These are phyloP conservation scores for Lagenidium giganteum DNA, from an alignment of 352 stramenopile species.

Conservation along the genomic window DNA sequence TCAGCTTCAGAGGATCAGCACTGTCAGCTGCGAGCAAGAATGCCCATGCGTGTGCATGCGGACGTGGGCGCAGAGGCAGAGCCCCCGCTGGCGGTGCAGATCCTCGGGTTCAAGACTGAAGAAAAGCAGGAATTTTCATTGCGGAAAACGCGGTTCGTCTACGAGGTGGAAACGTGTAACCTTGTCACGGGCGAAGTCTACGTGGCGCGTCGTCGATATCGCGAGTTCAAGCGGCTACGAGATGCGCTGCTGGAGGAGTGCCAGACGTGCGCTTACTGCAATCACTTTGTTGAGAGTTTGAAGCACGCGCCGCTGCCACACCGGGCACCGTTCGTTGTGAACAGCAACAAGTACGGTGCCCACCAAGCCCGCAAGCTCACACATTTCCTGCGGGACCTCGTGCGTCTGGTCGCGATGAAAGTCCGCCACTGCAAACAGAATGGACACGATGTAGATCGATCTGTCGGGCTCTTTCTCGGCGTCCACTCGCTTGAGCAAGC, in stretches of 20 bases:
- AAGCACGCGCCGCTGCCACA: conserved; percentile 42
- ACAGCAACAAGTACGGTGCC: conserved; percentile 52
- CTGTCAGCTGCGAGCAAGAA: no score
- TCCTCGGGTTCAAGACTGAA: conserved; percentile 50
- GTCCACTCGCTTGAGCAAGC: conserved; percentile 36
- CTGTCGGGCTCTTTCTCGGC: conserved; percentile 52
- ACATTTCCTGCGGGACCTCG: conserved; percentile 53
- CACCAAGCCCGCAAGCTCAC: conserved; percentile 55
- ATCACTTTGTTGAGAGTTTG: conserved; percentile 41
- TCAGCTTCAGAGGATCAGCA: no score
- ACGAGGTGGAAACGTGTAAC: conserved; percentile 71
- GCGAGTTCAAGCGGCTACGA: conserved; percentile 65
- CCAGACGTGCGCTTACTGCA: conserved; percentile 40
- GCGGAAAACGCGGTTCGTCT: conserved; percentile 68
- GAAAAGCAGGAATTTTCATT: conserved; percentile 38
- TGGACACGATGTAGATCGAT: conserved; percentile 58
- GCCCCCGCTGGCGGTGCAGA: conserved; percentile 40
- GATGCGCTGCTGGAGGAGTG: conserved; percentile 55
- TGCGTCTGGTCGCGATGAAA: conserved; percentile 31
- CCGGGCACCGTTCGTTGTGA: conserved; percentile 46
- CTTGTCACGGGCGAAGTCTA: conserved; percentile 52
- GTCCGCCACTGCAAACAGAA: conserved; percentile 38
- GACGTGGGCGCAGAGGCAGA: no score
- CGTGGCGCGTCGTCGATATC: conserved; percentile 44
- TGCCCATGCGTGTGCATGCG: no score